A percentile compares a stretch with the other conserved stretches of the same genome.
Conservation (phyloP, 73 alveolate genomes). For the Paramecium tetraurelia region DNA sequence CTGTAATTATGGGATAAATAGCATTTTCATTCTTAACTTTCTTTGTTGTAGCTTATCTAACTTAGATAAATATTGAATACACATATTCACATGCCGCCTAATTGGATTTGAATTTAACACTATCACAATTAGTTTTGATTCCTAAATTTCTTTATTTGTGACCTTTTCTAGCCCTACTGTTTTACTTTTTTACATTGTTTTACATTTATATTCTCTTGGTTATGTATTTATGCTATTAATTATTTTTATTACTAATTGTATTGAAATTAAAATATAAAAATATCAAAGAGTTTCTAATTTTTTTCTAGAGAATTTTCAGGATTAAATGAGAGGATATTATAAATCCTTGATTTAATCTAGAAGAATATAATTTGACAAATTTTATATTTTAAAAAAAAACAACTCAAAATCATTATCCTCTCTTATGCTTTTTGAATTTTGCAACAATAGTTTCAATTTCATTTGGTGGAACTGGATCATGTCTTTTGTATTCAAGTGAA, state of each 20-base stretch:
- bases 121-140: neutral
- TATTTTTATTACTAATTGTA: neutral
- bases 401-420: slow-evolving; percentile 24
- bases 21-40: neutral
- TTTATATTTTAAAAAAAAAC: neutral
- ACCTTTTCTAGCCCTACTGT: neutral
- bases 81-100: slow-evolving; percentile 4
- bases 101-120: neutral
- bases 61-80: neutral
- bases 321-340: neutral
- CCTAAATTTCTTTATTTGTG: neutral
- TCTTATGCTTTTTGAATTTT: slow-evolving; percentile 63
- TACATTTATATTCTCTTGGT: neutral
- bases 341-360: neutral
- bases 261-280: neutral
- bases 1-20: neutral
- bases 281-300: neutral
- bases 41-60: neutral
- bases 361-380: neutral
- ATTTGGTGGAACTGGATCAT: slow-evolving; percentile 75
- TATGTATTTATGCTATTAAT: neutral
- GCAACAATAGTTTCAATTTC: slow-evolving; percentile 68
- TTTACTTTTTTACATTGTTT: neutral
- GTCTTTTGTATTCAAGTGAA: slow-evolving; percentile 89
- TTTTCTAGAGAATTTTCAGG: neutral